These are phyloP conservation scores for Didymella pomorum DNA, from an alignment of 2,329 filamentous ascomycete genomes.

Conservation along the genomic window DNA sequence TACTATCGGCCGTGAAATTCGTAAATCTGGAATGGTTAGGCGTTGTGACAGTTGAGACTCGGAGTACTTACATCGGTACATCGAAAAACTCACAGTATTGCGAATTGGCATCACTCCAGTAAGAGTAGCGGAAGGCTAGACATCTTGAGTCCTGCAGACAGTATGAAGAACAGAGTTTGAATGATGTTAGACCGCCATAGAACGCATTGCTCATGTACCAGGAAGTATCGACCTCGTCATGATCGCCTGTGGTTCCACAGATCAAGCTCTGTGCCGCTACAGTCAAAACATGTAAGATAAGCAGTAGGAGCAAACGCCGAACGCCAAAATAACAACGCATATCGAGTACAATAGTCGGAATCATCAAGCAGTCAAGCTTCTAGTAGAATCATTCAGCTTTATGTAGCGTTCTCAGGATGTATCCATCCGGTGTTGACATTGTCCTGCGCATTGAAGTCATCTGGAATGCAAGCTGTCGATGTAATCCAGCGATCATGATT, in stretches of 20 bases:
- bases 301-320: background rate
- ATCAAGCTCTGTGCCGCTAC: constrained; percentile 4
- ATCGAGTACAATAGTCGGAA: too few species aligned
- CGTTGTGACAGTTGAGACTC: background rate
- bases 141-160: constrained; percentile 30
- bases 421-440: constrained; percentile 1
- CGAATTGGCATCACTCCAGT: constrained; percentile 24
- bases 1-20: background rate
- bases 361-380: background rate
- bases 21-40: background rate
- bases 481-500: background rate
- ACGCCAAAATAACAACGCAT: background rate
- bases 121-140: constrained; percentile 31
- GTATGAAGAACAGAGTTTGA: constrained; percentile 31
- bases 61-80: constrained; percentile 26
- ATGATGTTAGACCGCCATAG: constrained; percentile 28
- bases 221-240: constrained; percentile 16
- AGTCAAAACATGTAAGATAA: background rate
- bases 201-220: constrained; percentile 40
- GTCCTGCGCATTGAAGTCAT: background rate
- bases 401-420: background rate
- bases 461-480: background rate
- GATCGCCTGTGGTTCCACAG: constrained; percentile 25
- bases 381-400: background rate
- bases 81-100: constrained; percentile 39